These are phyloP conservation scores for Thermochaetoides thermophila DNA, from an alignment of 495 filamentous ascomycete genomes.

Conservation along the genomic window DNA sequence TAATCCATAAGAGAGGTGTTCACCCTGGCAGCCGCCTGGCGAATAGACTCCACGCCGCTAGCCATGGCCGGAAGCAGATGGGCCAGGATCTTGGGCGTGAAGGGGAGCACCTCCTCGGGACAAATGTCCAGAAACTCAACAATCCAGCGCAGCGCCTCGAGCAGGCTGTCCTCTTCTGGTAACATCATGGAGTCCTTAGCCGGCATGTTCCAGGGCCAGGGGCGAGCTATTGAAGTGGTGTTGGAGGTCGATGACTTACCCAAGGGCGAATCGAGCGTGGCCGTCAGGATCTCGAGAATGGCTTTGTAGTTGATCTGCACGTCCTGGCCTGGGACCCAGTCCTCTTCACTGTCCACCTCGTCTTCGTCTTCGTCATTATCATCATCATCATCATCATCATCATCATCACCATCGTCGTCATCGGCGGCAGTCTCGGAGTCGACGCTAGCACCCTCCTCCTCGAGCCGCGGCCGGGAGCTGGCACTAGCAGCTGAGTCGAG, in stretches of 20 bases:
- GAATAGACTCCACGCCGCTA: slow-evolving; percentile 74
- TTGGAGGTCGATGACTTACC: slow-evolving; percentile 32
- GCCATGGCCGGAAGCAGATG: slow-evolving; percentile 92
- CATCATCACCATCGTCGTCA: slow-evolving; percentile 41
- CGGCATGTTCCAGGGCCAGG: too few species aligned
- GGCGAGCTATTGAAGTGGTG: too few species aligned
- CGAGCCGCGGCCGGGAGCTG: slow-evolving; percentile 28
- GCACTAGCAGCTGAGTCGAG: slow-evolving; percentile 50
- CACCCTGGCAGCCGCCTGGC: slow-evolving; percentile 73
- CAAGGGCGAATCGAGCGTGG: slow-evolving; percentile 70
- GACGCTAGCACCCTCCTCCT: slow-evolving; percentile 35
- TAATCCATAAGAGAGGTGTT: slow-evolving; percentile 84
- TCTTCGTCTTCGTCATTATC: slow-evolving; percentile 43
- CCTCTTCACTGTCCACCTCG: slow-evolving; percentile 54
- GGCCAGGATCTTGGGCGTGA: slow-evolving; percentile 79
- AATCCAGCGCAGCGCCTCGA: slow-evolving; percentile 89
- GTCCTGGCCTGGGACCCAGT: slow-evolving; percentile 96
- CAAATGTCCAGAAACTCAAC: slow-evolving; percentile 94
- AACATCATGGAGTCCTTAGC: too few species aligned
- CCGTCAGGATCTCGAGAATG: slow-evolving; percentile 83
- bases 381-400: slow-evolving; percentile 42
- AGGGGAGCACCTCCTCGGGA: slow-evolving; percentile 91
- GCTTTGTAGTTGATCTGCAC: slow-evolving; percentile 86
- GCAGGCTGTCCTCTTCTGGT: slow-evolving; percentile 76
- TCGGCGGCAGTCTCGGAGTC: slow-evolving; percentile 46